These are phyloP conservation scores for Mrakia blollopis DNA, from an alignment of 768 basidiomycete genomes.

Conservation along the genomic window DNA sequence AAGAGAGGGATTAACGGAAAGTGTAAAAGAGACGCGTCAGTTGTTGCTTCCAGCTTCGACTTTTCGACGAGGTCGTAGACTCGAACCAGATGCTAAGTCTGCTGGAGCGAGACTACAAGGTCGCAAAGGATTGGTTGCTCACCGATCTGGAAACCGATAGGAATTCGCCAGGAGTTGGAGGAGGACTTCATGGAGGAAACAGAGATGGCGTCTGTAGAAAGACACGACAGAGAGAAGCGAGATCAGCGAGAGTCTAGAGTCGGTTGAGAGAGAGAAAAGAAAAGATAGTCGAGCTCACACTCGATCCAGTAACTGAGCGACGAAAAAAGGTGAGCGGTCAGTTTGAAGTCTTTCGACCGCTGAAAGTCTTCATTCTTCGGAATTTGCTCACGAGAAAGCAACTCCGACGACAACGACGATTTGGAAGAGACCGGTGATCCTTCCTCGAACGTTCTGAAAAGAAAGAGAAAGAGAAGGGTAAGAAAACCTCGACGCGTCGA, in stretches of 20 bases:
- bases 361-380: too few relatives aligned
- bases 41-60: too few relatives aligned
- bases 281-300: not conserved
- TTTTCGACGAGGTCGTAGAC: not conserved
- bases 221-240: not conserved
- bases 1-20: too few relatives aligned
- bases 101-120: too few relatives aligned
- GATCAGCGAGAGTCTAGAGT: not conserved
- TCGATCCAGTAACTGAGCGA: conserved; percentile 39
- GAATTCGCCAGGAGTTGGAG: conserved; percentile 25
- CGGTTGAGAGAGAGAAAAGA: too few relatives aligned
- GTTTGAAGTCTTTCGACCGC: too few relatives aligned
- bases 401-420: conserved; percentile 61
- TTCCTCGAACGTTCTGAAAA: conserved; percentile 65
- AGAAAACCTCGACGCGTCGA: not conserved
- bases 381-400: too few relatives aligned
- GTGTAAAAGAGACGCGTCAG: not conserved
- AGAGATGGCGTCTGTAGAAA: not conserved
- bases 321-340: too few relatives aligned
- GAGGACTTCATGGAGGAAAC: not conserved
- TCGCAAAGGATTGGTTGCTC: too few relatives aligned
- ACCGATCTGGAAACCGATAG: not conserved
- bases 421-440: conserved; percentile 71
- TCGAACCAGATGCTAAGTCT: not conserved
- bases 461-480: not conserved